These are phyloP conservation scores for Ammopiptanthus mongolicus DNA, from an alignment of 306 rosid genomes.

Conservation along the genomic window DNA sequence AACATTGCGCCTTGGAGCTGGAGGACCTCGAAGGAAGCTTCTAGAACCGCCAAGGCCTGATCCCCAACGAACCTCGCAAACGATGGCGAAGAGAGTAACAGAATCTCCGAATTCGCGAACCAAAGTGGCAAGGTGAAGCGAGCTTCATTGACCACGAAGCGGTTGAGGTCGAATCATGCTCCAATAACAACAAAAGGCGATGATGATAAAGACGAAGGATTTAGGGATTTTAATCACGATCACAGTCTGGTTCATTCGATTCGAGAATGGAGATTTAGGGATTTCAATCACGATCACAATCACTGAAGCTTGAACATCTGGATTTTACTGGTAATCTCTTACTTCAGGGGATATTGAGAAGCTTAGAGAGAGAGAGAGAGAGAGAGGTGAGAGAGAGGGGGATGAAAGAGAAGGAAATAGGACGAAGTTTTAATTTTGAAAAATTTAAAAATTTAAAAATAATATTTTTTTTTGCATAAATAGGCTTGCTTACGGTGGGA, in stretches of 20 bases:
- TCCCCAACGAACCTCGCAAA: constrained; percentile 39
- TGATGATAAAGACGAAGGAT: constrained; percentile 31
- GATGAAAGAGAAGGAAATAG: too few relatives aligned
- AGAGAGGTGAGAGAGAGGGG: too few relatives aligned
- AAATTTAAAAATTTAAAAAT: too few relatives aligned
- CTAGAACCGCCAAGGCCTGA: constrained; percentile 44
- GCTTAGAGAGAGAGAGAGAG: too few relatives aligned
- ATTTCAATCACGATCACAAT: constrained; percentile 16
- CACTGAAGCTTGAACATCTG: too few relatives aligned
- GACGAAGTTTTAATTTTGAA: too few relatives aligned
- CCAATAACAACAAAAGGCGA: constrained; percentile 14
- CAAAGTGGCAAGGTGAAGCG: constrained; percentile 49
- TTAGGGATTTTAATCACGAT: constrained; percentile 41
- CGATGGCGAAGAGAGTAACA: constrained; percentile 27
- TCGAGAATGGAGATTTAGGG: too few relatives aligned
- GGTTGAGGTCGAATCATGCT: constrained; percentile 43
- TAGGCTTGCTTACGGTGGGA: too few relatives aligned
- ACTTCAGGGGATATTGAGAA: too few relatives aligned
- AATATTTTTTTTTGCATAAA: too few relatives aligned
- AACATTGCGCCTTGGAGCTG: constrained; percentile 47
- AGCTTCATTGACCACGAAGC: constrained; percentile 34
- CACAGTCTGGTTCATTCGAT: constrained; percentile 37
- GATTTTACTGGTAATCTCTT: too few relatives aligned
- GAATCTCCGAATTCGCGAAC: constrained; percentile 30
- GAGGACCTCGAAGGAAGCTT: constrained; percentile 41